phyloP scores from a whole-genome alignment of 306 rosid species.

The Parietaria judaica region DNA sequence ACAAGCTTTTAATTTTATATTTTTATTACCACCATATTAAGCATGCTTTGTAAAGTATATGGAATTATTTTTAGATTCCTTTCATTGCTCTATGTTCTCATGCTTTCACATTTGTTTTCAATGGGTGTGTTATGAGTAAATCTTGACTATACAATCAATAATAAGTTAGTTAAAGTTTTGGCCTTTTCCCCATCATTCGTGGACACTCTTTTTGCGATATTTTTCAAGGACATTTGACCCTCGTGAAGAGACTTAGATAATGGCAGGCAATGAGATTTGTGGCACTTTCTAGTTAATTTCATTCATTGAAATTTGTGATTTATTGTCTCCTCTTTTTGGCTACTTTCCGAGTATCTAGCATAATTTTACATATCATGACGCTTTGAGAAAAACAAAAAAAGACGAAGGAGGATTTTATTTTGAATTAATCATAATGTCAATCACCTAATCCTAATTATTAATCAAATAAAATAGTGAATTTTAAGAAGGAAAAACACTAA shows the following conservation, averaged over 20 bases:
- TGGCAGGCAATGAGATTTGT: conserved; percentile 16
- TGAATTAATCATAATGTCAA: too few relatives aligned
- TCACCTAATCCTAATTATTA: too few relatives aligned
- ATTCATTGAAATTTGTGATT: background rate
- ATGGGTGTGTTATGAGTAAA: background rate
- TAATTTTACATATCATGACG: too few relatives aligned
- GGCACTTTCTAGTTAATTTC: background rate
- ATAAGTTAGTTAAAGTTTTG: background rate
- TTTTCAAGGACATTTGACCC: background rate
- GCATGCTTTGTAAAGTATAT: background rate
- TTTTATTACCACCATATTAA: background rate
- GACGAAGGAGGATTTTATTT: too few relatives aligned
- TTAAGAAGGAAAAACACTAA: too few relatives aligned
- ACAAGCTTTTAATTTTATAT: background rate
- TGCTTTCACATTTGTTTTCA: conserved; percentile 9
- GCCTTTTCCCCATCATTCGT: conserved; percentile 1
- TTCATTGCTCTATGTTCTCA: conserved; percentile 2
- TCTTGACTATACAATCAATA: background rate
- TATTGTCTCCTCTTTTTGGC: background rate
- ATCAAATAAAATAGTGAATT: too few relatives aligned
- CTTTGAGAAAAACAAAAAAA: background rate
- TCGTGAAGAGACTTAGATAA: background rate
- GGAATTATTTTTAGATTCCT: conserved; percentile 1
- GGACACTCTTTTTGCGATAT: background rate
- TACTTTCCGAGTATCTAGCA: background rate